Percentiles rank a stretch among this genome's conserved stretches.
These are phyloP conservation scores for Amylocystis lapponica DNA, from an alignment of 768 basidiomycete species.

Conservation along the genomic window DNA sequence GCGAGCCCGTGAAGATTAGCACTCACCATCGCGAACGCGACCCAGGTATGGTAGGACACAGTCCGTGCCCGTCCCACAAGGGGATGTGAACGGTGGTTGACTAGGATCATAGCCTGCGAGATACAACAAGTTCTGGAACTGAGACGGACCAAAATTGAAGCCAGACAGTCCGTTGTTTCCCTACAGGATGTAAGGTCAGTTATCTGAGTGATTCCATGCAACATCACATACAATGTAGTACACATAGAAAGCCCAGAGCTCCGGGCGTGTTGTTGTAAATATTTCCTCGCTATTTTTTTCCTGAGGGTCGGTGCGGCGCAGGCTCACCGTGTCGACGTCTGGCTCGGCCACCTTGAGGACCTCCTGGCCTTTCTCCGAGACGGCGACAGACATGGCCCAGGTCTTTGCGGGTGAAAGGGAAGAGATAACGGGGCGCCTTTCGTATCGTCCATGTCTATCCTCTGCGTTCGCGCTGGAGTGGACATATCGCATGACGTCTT, in stretches of 20 bases:
- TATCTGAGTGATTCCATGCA: not conserved
- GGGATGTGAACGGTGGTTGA: slow-evolving; percentile 44
- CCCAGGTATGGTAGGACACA: slow-evolving; percentile 69
- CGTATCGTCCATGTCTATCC: no score
- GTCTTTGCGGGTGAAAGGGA: no score
- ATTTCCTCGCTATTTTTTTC: not conserved
- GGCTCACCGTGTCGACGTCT: not conserved
- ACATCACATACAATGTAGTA: slow-evolving; percentile 22
- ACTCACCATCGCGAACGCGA: slow-evolving; percentile 45
- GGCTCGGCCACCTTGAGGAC: slow-evolving; percentile 4
- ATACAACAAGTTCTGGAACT: slow-evolving; percentile 69
- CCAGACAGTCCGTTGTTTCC: slow-evolving; percentile 67
- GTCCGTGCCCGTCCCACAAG: slow-evolving; percentile 42
- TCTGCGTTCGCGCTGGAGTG: no score
- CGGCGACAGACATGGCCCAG: no score
- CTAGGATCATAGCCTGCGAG: slow-evolving; percentile 68
- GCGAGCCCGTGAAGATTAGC: not conserved
- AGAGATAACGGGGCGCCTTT: no score
- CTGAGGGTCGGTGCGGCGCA: no score
- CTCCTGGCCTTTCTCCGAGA: slow-evolving; percentile 7
- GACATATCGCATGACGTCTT: no score
- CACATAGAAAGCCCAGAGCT: slow-evolving; percentile 29
- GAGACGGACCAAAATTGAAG: slow-evolving; percentile 69
- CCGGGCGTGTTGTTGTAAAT: slow-evolving; percentile 37
- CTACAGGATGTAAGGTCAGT: slow-evolving; percentile 14